Conservation (phyloP, 805 yeast genomes). For the Cyberlindnera nakhonratchasimensis region DNA sequence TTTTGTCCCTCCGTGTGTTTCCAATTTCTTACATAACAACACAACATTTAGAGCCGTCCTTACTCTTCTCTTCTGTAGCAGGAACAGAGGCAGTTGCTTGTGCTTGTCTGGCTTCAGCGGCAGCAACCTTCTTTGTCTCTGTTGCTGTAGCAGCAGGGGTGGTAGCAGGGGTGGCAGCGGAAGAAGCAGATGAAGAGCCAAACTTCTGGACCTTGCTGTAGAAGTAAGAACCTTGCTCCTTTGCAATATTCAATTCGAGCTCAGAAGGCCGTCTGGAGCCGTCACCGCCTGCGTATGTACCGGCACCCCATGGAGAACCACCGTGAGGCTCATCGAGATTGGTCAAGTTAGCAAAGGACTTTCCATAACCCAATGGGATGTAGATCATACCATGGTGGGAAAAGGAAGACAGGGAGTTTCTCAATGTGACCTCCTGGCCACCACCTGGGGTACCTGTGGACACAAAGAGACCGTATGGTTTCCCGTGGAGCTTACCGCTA, state of each 20-base stretch:
- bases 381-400: slow-evolving; percentile 74
- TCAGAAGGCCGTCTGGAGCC: slow-evolving; percentile 67
- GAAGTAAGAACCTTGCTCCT: slow-evolving; percentile 64
- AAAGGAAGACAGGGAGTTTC: slow-evolving; percentile 52
- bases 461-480: slow-evolving; percentile 68
- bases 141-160: slow-evolving; percentile 9
- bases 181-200: slow-evolving; percentile 8
- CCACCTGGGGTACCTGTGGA: slow-evolving; percentile 73
- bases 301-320: slow-evolving; percentile 86
- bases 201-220: slow-evolving; percentile 41
- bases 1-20: background rate
- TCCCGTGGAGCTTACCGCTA: slow-evolving; percentile 61
- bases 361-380: slow-evolving; percentile 71
- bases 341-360: slow-evolving; percentile 51
- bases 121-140: slow-evolving; percentile 12
- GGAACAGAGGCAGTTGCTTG: slow-evolving; percentile 16
- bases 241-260: slow-evolving; percentile 61
- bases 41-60: slow-evolving; percentile 31
- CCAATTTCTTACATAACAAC: slow-evolving; percentile 27
- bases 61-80: slow-evolving; percentile 22
- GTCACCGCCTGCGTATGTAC: slow-evolving; percentile 69
- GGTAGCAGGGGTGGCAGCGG: slow-evolving; percentile 10
- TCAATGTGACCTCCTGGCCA: slow-evolving; percentile 70
- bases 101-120: slow-evolving; percentile 21
- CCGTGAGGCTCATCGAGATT: slow-evolving; percentile 69